phyloP scores from a whole-genome alignment of 805 yeast species.

The Candida golubevii region DNA sequence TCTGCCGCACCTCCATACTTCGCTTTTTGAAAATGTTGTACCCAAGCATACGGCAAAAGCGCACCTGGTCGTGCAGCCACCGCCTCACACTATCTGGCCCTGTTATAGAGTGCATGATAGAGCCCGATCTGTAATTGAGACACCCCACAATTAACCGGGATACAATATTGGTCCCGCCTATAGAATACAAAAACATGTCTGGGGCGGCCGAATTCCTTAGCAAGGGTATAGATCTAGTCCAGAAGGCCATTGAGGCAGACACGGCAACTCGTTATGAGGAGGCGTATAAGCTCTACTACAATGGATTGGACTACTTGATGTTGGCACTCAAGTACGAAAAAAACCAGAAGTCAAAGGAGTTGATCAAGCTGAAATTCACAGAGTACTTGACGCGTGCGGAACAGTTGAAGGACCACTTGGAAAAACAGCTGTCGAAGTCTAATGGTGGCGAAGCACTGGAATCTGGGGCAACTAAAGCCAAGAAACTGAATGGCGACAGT shows the following conservation, averaged over 20 bases:
- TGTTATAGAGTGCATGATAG: too few relatives aligned
- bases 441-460: slow-evolving; percentile 48
- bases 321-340: slow-evolving; percentile 90
- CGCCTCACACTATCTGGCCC: background rate
- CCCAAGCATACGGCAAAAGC: too few relatives aligned
- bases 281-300: slow-evolving; percentile 88
- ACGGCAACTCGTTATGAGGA: slow-evolving; percentile 86
- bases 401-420: slow-evolving; percentile 84
- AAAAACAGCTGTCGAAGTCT: slow-evolving; percentile 50
- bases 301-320: slow-evolving; percentile 93
- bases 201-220: slow-evolving; percentile 65
- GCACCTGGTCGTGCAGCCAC: background rate
- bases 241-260: slow-evolving; percentile 93
- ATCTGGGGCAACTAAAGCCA: slow-evolving; percentile 55
- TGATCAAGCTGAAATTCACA: slow-evolving; percentile 81
- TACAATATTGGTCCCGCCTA: background rate
- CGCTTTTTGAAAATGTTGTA: too few relatives aligned
- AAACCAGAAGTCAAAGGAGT: slow-evolving; percentile 81
- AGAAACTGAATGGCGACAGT: slow-evolving; percentile 39
- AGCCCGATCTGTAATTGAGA: too few relatives aligned
- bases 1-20: too few relatives aligned
- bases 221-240: slow-evolving; percentile 93
- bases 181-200: slow-evolving; percentile 17
- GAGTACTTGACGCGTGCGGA: slow-evolving; percentile 93
- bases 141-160: too few relatives aligned